These are phyloP conservation scores for Paraconiothyrium brasiliense DNA, from an alignment of 2,329 filamentous ascomycete species.

Conservation along the genomic window DNA sequence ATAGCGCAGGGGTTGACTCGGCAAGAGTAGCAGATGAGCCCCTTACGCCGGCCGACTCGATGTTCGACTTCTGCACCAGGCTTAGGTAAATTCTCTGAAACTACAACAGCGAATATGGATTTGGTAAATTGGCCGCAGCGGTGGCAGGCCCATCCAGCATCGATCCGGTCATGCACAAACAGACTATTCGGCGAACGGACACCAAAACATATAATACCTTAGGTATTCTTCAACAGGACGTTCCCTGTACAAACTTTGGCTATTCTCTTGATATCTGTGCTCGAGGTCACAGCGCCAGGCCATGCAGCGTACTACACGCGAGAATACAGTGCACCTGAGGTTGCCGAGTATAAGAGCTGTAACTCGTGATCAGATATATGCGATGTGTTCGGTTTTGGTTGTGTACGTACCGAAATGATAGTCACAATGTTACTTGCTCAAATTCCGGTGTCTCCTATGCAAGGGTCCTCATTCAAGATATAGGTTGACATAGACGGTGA, in stretches of 20 bases:
- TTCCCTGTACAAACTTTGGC: conserved; percentile 36
- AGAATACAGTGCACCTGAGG: conserved; percentile 32
- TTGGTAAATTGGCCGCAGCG: too few relatives aligned
- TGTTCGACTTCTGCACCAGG: too few relatives aligned
- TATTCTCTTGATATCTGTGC: conserved; percentile 25
- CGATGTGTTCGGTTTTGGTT: conserved; percentile 24
- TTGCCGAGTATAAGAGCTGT: conserved; percentile 20
- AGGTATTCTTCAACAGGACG: conserved; percentile 22
- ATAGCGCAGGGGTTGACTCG: too few relatives aligned
- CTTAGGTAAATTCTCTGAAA: too few relatives aligned
- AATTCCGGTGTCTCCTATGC: background rate
- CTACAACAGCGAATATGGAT: too few relatives aligned
- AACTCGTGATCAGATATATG: conserved; percentile 26
- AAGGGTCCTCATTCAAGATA: background rate
- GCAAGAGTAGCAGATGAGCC: too few relatives aligned
- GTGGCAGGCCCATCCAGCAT: too few relatives aligned
- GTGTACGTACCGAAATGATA: conserved; percentile 23
- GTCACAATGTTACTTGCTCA: background rate
- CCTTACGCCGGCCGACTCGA: too few relatives aligned
- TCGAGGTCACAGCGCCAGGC: conserved; percentile 22
- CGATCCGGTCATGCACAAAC: conserved; percentile 25
- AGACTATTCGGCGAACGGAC: conserved; percentile 32
- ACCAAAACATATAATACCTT: conserved; percentile 33
- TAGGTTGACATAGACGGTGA: background rate
- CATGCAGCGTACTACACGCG: conserved; percentile 15